A percentile compares a stretch with the other conserved stretches of the same genome.
These are phyloP conservation scores for Emergomyces orientalis DNA, from an alignment of 2,329 filamentous ascomycete species.

Conservation along the genomic window DNA sequence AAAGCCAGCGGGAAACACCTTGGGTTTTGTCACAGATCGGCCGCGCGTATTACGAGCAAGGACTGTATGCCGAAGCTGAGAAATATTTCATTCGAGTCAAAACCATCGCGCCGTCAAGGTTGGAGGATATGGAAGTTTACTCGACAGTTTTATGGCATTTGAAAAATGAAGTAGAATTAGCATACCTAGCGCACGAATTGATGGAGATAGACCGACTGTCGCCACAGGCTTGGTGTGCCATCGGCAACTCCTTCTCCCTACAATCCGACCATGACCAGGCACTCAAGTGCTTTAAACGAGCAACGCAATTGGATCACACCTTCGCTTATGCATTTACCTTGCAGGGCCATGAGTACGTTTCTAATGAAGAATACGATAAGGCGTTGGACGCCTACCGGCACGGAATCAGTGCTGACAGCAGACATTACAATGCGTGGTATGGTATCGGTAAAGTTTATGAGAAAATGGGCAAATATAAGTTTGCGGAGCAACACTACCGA, in stretches of 20 bases:
- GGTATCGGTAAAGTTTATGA: conserved; percentile 74
- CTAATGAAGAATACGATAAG: conserved; percentile 96
- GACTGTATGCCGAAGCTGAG: conserved; percentile 75
- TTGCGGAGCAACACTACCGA: conserved; percentile 84
- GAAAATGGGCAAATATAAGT: conserved; percentile 81
- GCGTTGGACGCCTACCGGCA: conserved; percentile 78
- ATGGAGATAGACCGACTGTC: conserved; percentile 80
- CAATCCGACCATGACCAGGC: conserved; percentile 91
- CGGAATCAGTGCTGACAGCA: conserved; percentile 73
- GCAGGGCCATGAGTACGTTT: conserved; percentile 89
- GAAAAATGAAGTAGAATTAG: conserved; percentile 82
- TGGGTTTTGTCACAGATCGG: conserved; percentile 91
- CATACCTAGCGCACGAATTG: conserved; percentile 83
- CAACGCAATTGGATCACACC: conserved; percentile 77
- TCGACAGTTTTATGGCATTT: conserved; percentile 98
- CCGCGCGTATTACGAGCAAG: conserved; percentile 83
- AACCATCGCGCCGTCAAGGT: conserved; percentile 66
- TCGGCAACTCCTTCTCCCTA: conserved; percentile 91
- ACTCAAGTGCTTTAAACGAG: conserved; percentile 85
- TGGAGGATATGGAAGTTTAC: conserved; percentile 96
- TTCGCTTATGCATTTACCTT: conserved; percentile 95
- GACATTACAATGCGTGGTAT: conserved; percentile 99
- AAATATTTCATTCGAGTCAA: conserved; percentile 74
- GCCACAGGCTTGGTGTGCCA: conserved; percentile 88
- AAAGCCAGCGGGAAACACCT: conserved; percentile 73